phyloP scores from a whole-genome alignment of 2,329 filamentous ascomycete species.

The Alternaria novae-zelandiae region DNA sequence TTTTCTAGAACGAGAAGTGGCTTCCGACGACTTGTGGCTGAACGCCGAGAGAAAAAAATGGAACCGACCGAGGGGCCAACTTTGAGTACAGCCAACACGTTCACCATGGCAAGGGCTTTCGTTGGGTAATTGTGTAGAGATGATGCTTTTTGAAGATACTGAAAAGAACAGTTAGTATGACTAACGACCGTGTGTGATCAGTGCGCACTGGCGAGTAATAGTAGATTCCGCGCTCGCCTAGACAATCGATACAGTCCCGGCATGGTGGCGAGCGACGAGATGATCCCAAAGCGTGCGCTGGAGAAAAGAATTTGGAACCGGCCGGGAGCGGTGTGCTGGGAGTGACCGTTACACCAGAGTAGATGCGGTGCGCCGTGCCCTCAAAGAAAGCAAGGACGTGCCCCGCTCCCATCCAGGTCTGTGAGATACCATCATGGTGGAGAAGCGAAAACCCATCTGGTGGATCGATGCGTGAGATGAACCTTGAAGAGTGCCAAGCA shows the following conservation, averaged over 20 bases:
- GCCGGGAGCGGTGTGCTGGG: constrained; percentile 36
- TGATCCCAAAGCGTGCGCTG: neutral
- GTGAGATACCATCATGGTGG: constrained; percentile 29
- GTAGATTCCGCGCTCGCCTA: neutral
- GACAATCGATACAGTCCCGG: constrained; percentile 17
- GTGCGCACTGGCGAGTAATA: neutral
- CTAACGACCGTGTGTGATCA: neutral
- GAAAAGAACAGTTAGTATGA: neutral
- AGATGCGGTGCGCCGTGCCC: constrained; percentile 36
- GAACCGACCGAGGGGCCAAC: neutral
- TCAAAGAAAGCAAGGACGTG: constrained; percentile 13
- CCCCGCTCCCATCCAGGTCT: constrained; percentile 17
- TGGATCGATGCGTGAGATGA: constrained; percentile 1
- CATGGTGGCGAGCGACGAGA: constrained; percentile 21
- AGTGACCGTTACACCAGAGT: constrained; percentile 27
- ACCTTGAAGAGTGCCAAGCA: constrained; percentile 13
- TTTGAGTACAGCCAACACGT: neutral
- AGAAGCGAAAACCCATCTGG: constrained; percentile 24
- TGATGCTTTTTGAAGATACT: neutral
- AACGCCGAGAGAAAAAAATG: neutral
- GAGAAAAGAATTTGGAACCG: constrained; percentile 14
- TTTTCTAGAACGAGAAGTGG: constrained; percentile 5
- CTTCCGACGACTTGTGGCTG: constrained; percentile 10
- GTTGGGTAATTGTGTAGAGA: neutral
- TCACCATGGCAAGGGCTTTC: neutral